phyloP scores from a whole-genome alignment of 495 filamentous ascomycete genomes.

The Daldinia decipiens region DNA sequence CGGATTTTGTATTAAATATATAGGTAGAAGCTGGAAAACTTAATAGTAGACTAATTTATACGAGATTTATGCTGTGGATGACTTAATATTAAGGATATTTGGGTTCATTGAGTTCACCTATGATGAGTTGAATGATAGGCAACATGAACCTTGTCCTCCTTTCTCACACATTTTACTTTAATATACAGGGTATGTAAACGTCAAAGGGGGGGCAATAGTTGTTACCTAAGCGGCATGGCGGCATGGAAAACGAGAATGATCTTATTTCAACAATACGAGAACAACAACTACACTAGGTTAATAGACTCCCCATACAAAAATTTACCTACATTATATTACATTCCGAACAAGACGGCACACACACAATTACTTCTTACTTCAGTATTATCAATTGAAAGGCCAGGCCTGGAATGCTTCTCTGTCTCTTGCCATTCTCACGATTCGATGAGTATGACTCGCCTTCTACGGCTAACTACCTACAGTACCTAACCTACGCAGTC shows the following conservation, averaged over 20 bases:
- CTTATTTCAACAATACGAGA: not conserved
- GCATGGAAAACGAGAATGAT: not conserved
- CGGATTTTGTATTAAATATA: not conserved
- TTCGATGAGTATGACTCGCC: constrained; percentile 21
- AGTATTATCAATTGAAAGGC: constrained; percentile 21
- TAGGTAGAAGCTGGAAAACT: constrained; percentile 10
- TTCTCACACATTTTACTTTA: too few relatives aligned
- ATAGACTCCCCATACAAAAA: not conserved
- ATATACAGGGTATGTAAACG: too few relatives aligned
- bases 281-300: not conserved
- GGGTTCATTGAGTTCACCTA: too few relatives aligned
- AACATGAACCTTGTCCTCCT: too few relatives aligned
- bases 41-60: constrained; percentile 14
- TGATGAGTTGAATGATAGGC: too few relatives aligned
- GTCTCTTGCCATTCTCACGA: constrained; percentile 12
- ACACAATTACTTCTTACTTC: not conserved
- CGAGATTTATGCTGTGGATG: constrained; percentile 4
- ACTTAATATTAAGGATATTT: not conserved
- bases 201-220: too few relatives aligned
- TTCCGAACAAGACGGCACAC: not conserved
- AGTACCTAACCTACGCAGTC: constrained; percentile 6
- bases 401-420: constrained; percentile 28
- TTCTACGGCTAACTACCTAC: constrained; percentile 19
- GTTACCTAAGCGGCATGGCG: too few relatives aligned
- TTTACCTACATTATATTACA: not conserved